Conservation (phyloP, 2,329 filamentous ascomycete genomes). For the Venturia aucupariae region DNA sequence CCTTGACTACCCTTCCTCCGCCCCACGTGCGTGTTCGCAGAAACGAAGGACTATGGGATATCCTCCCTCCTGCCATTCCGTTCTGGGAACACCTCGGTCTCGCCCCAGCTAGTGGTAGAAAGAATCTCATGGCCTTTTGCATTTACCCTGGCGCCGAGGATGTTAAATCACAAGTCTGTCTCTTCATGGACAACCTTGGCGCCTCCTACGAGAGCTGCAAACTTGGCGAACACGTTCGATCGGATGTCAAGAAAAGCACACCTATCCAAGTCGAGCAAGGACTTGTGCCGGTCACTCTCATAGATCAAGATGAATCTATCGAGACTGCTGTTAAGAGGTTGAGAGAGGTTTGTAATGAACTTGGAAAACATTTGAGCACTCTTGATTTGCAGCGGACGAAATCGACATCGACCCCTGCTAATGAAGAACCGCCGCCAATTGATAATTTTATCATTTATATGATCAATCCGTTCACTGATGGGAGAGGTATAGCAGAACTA, state of each 20-base stretch:
- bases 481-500: slow-evolving; percentile 53
- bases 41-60: slow-evolving; percentile 58
- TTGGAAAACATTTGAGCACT: slow-evolving; percentile 30
- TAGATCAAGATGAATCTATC: slow-evolving; percentile 17
- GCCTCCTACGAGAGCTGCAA: slow-evolving; percentile 66
- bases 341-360: slow-evolving; percentile 29
- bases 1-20: slow-evolving; percentile 49
- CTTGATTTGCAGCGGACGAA: slow-evolving; percentile 13
- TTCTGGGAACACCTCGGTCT: slow-evolving; percentile 81
- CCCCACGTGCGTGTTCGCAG: slow-evolving; percentile 66
- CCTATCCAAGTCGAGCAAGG: slow-evolving; percentile 21
- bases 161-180: slow-evolving; percentile 49
- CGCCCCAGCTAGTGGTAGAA: slow-evolving; percentile 58
- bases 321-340: slow-evolving; percentile 24
- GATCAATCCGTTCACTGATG: slow-evolving; percentile 54
- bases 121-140: slow-evolving; percentile 62
- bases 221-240: slow-evolving; percentile 52
- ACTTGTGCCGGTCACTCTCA: slow-evolving; percentile 23
- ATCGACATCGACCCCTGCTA: neutral
- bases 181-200: slow-evolving; percentile 59
- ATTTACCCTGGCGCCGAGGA: slow-evolving; percentile 60
- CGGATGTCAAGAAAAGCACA: slow-evolving; percentile 9
- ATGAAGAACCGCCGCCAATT: slow-evolving; percentile 40
- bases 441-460: slow-evolving; percentile 61
- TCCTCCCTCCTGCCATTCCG: slow-evolving; percentile 62